Evolutionary conservation across 768 basidiomycete species (phyloP).

Genomic region (Mycena alexandri): DNA sequence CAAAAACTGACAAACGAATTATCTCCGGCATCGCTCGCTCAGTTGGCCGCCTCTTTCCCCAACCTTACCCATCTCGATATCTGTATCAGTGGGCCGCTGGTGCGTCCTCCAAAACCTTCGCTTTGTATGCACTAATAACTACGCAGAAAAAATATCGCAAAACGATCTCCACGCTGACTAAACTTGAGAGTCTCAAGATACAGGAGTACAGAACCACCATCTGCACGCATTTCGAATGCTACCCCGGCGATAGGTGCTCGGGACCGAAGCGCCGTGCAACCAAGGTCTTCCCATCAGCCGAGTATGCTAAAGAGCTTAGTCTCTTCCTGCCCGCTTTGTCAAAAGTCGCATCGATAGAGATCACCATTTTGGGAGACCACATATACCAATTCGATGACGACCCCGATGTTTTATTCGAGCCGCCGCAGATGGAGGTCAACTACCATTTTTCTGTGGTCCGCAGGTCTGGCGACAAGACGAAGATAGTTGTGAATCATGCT

Average conservation of each 20-base stretch:
- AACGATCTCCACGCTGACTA: neutral
- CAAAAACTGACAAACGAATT: neutral
- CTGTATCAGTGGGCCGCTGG: conserved; percentile 2
- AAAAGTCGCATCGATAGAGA: neutral
- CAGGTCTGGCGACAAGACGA: neutral
- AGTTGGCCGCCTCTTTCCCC: conserved; percentile 14
- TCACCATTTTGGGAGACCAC: conserved; percentile 7
- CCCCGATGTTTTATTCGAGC: neutral
- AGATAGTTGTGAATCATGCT: neutral
- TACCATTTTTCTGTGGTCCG: conserved; percentile 5
- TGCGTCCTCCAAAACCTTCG: neutral
- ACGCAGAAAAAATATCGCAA: neutral
- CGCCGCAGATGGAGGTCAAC: conserved; percentile 1
- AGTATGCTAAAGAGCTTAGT: neutral
- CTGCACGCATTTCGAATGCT: neutral
- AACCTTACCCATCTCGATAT: conserved; percentile 24
- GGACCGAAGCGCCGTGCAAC: neutral
- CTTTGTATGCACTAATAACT: too few relatives aligned
- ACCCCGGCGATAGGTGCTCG: too few relatives aligned
- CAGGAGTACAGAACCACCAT: neutral
- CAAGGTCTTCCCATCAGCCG: neutral
- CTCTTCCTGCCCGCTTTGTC: conserved; percentile 6
- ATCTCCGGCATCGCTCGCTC: neutral
- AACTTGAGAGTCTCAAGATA: conserved; percentile 7
- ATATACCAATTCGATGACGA: neutral